Evolutionary conservation across 768 basidiomycete species (phyloP), one percentile per base, ranked within the genome.

Genomic region (Sutorius australiensis): DNA sequence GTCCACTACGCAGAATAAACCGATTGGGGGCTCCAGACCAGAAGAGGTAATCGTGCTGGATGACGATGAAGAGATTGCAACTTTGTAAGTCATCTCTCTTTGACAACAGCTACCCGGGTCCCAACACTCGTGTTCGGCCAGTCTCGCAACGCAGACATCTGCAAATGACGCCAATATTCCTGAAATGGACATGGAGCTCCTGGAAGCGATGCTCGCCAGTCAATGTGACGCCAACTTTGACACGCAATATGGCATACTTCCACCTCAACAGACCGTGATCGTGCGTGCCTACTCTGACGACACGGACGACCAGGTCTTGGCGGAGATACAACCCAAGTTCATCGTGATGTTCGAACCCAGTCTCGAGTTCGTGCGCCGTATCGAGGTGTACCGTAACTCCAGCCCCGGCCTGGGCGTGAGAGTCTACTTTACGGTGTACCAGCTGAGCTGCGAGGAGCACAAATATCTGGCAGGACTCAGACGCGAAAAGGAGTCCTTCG

Each of bases 311-410:
- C 80, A 84, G 37, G 73, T 98, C 46, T 75, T 99, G 31, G 79
- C 83, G 38, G 95, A 99, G 66, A 76, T 98, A 8, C 77, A 87
- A 54, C 97, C 97, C 2, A 83, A 86, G 56, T 98, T 94, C 65
- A 86, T 99, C 48, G 83, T 98, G 43, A 92, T 98, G 88, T 93
- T 88, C 58, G 97, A 99, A 64, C 94, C 95, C 3, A 89, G 85
- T 61, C 86, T 92, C 66, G 89, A 95, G 48, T 99, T 98, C 61
- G 82, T 98, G 34, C 78, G 97, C 27, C 80, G 97, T 1, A 78
- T 99, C 24, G 95, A 99, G 78, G 95, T 92, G 48, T 98, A 95
- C 67, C 84, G 89, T 60, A 88, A 84, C 51, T 82, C 87, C 3
- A 84, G 87, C 70, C 87, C 92, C 0, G 91, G 91, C 0, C 70